These are phyloP conservation scores for Dryas octopetala DNA, from an alignment of 306 rosid genomes.

Conservation along the genomic window DNA sequence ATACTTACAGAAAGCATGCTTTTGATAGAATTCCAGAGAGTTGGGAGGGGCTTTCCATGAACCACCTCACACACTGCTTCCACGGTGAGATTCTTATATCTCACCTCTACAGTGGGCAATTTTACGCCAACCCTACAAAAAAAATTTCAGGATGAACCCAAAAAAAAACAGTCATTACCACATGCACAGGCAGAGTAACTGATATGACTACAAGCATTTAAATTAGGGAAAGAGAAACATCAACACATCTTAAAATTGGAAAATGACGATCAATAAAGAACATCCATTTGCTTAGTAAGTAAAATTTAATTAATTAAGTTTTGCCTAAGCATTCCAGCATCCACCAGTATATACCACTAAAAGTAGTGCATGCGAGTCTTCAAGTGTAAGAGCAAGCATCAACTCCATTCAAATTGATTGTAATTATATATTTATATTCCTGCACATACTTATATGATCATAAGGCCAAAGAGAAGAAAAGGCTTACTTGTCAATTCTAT, in stretches of 20 bases:
- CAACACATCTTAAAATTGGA: neutral
- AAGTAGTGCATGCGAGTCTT: neutral
- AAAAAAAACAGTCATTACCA: neutral
- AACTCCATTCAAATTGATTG: neutral
- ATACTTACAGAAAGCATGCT: conserved; percentile 44
- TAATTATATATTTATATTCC: no score
- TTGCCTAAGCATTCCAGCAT: neutral
- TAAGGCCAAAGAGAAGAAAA: neutral
- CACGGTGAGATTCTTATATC: conserved; percentile 51
- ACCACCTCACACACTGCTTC: conserved; percentile 66
- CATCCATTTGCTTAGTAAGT: neutral
- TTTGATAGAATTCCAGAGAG: conserved; percentile 65
- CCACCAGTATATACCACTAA: neutral
- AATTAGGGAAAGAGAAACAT: no score
- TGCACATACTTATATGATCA: neutral
- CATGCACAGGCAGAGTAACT: neutral
- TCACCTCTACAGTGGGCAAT: conserved; percentile 64
- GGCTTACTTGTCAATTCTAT: conserved; percentile 58
- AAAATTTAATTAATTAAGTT: neutral
- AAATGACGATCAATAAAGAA: neutral
- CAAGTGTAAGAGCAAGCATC: neutral
- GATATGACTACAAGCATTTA: neutral
- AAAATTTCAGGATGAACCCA: neutral
- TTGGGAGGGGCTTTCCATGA: conserved; percentile 66
- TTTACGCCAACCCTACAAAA: conserved; percentile 57